Base-by-base conservation (phyloP, 495 filamentous ascomycete genomes). In the Parmelia sp. region DNA sequence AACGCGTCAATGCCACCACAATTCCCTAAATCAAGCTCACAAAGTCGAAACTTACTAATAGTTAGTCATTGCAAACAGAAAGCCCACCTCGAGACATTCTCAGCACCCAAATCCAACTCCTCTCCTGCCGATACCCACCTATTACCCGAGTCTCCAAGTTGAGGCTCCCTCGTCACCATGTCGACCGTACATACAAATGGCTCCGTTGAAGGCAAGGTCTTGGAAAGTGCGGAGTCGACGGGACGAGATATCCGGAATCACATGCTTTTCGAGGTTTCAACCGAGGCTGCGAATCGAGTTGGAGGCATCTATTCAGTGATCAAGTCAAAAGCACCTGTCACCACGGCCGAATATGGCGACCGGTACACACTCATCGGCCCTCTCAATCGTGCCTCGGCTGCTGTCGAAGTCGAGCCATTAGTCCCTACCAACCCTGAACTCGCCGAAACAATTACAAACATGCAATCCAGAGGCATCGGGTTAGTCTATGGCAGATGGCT, bases 221-320 rank as follows among this genome's bases (percentile, higher is more conserved):
- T 58, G 4, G 62, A 23, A 19, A 62, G 27, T 58, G 63, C 63
- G 17, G 63, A 57, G 21, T 68, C 66, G 1, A 59, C 21, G 5
- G 63, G 63, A 44, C 45, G 89, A 71, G 90, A 92, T 77, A 83
- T 91, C 53, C 84, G 82, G 75, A 88, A 90, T 71, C 89, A 92
- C 70, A 78, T 90, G 72, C 87, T 98, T 57, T 98, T 98, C 70
- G 94, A 98, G 78, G 78, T 97, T 65, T 92, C 94, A 37, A 97
- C 94, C 21, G 94, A 98, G 73, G 94, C 97, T 65, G 94, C 94
- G 60, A 96, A 98, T 79, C 85, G 95, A 78, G 94, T 98, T 63
- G 94, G 94, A 72, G 94, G 94, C 66, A 98, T 98, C 77, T 98
- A 98, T 79, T 97, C 93, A 19, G 94, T 98, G 60, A 85, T 98